Base-by-base conservation (phyloP, 257 asterid genomes). In the Misopates orontium region DNA sequence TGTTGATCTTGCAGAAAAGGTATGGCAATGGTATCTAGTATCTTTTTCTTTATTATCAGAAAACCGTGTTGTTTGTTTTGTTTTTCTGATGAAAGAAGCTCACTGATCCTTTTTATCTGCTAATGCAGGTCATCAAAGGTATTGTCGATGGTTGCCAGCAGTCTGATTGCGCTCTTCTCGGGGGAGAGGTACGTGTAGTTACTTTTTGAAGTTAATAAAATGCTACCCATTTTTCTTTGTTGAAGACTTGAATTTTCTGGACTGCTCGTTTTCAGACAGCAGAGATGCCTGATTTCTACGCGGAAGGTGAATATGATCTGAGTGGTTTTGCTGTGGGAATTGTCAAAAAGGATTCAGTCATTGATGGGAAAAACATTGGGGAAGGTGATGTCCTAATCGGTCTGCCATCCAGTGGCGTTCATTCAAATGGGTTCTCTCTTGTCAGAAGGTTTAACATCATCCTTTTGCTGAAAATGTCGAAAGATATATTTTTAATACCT, bases 1-100 rank as follows among this genome's bases (percentile, higher is more conserved):
- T 68, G 97, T 89, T 60, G 95, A 89, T 74, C 96, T 89, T 77
- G 98, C 98, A 22, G 98, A 92, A 77, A 92, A 87, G 87, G 98
- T 89, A 75, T 6, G 23, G 25, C 31, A 18, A 12, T 36, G 51
- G 23, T 47, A 21, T 16, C 48, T 5, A 31, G 9, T 17, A 12
- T 2, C 22, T 11, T 28, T 56, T 45, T 39, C 21, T 48, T 54
- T 17, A 8, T 28, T 36, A 57, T 57, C 51, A 28, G 36, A 28
- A 28, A 7, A 7, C 36, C 36, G 56, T n/a, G 7, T 5, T 14
- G 42, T 18, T 8, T 47, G 4, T 40, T 55, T 4, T 8, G 12
- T 11, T 5, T n/a, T 5, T 23, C 31, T 39, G 45, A 22, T 20
- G 21, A 55, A 54, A 25, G 42, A 53, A 24, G 14, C 32, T 44